These are phyloP conservation scores for Alternaria panax DNA, from an alignment of 2,329 filamentous ascomycete species.

Conservation along the genomic window DNA sequence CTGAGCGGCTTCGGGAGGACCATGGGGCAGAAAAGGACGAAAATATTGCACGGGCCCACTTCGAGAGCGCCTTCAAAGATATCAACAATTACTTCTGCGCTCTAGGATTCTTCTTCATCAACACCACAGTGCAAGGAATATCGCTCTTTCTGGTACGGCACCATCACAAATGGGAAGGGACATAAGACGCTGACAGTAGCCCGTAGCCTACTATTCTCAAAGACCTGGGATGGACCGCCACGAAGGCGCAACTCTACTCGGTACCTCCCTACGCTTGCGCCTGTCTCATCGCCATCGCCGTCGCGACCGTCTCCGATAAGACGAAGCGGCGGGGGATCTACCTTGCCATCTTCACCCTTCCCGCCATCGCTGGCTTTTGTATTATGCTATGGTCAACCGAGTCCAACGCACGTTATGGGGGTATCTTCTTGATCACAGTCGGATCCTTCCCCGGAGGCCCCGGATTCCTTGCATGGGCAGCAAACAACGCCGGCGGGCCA, in stretches of 20 bases:
- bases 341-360: constrained; percentile 43
- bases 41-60: constrained; percentile 56
- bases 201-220: constrained; percentile 47
- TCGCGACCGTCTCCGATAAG: constrained; percentile 48
- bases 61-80: constrained; percentile 62
- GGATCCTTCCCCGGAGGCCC: constrained; percentile 67
- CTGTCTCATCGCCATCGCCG: constrained; percentile 41
- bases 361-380: constrained; percentile 61
- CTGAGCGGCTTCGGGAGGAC: constrained; percentile 60
- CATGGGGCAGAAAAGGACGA: constrained; percentile 57
- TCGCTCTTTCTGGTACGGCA: constrained; percentile 48
- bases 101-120: constrained; percentile 65
- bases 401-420: constrained; percentile 63
- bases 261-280: constrained; percentile 51
- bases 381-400: constrained; percentile 64
- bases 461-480: constrained; percentile 65
- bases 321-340: constrained; percentile 50
- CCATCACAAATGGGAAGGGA: background rate
- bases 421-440: constrained; percentile 63
- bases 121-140: constrained; percentile 63
- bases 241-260: constrained; percentile 49
- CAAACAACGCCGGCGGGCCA: constrained; percentile 66
- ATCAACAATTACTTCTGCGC: constrained; percentile 68
- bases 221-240: constrained; percentile 48
- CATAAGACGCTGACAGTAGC: background rate